Percentiles rank a stretch among this genome's conserved stretches.
These are phyloP conservation scores for Sequoia sempervirens DNA, from an alignment of 75 land plant species.

Conservation along the genomic window DNA sequence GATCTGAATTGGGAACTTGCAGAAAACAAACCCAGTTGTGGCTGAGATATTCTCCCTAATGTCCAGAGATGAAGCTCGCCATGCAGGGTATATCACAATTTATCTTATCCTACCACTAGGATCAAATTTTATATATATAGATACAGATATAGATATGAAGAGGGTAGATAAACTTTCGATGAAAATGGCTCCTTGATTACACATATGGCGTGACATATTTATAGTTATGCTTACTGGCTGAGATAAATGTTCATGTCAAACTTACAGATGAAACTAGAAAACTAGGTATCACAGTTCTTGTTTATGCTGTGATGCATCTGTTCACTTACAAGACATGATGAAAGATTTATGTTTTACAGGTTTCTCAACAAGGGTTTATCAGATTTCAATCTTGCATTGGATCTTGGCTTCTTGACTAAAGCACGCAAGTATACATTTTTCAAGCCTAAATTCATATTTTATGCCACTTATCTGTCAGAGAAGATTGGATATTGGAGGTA, in stretches of 20 bases:
- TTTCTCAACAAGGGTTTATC: slow-evolving; percentile 97
- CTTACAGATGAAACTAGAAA: neutral
- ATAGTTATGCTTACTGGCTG: neutral
- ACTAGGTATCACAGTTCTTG: neutral
- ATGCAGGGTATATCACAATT: slow-evolving; percentile 74
- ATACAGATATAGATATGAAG: neutral
- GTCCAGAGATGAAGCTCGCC: slow-evolving; percentile 98
- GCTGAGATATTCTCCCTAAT: slow-evolving; percentile 98
- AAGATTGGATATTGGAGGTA: slow-evolving; percentile 99
- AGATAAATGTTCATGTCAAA: neutral
- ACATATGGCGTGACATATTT: neutral
- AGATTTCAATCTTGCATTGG: slow-evolving; percentile 90
- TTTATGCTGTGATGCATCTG: neutral
- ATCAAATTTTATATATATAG: neutral
- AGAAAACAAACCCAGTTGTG: slow-evolving; percentile 98
- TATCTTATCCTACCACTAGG: neutral
- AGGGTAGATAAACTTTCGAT: neutral
- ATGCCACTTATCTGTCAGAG: slow-evolving; percentile 94
- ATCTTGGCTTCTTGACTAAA: slow-evolving; percentile 92
- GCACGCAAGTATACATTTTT: slow-evolving; percentile 97
- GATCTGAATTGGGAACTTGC: slow-evolving; percentile 8
- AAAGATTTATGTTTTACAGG: slow-evolving; percentile 25
- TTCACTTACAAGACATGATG: neutral
- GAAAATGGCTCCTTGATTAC: neutral
- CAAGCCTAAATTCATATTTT: slow-evolving; percentile 98